phyloP scores from a whole-genome alignment of 495 filamentous ascomycete species.

The Hyphodiscus hymeniophilus region DNA sequence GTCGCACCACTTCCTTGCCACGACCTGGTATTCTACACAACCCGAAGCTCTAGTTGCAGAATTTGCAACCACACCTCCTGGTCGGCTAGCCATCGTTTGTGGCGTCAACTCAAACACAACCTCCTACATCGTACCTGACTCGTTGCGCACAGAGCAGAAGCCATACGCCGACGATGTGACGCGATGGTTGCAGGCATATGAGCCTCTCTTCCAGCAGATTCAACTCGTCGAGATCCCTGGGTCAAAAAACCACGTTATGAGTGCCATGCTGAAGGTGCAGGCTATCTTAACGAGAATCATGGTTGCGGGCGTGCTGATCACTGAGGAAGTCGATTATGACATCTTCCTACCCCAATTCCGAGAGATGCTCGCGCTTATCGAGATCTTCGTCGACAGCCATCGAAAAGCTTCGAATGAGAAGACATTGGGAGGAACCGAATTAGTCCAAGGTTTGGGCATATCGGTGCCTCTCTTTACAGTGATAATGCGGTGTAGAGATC shows the following conservation, averaged over 20 bases:
- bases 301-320: background rate
- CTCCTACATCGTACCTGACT: background rate
- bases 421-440: background rate
- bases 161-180: background rate
- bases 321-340: background rate
- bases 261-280: background rate
- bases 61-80: background rate
- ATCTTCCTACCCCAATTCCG: background rate
- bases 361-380: background rate
- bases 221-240: background rate
- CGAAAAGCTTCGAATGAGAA: background rate
- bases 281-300: background rate
- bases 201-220: background rate
- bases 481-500: background rate
- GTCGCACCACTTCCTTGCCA: background rate
- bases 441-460: background rate
- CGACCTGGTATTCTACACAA: background rate
- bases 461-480: background rate
- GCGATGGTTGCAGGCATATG: background rate
- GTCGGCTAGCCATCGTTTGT: background rate
- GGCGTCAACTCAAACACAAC: background rate
- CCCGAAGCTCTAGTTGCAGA: background rate
- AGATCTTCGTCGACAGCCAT: background rate
- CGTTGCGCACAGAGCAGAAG: background rate
- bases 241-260: background rate